These are phyloP conservation scores for Boletus barrowsii DNA, from an alignment of 768 basidiomycete genomes.

Conservation along the genomic window DNA sequence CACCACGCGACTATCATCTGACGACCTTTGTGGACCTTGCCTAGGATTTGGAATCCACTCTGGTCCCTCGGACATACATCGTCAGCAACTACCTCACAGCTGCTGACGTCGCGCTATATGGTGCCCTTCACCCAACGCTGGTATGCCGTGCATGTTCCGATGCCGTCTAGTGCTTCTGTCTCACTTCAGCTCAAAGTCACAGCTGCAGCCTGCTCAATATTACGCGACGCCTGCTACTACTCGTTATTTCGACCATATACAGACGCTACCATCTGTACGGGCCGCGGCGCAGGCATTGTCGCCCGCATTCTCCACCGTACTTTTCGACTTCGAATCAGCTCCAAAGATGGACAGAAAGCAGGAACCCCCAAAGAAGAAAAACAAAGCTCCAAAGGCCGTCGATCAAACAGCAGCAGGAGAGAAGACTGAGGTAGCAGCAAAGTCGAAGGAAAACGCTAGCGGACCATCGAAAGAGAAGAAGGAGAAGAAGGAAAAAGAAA, in stretches of 20 bases:
- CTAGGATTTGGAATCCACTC: conserved; percentile 68
- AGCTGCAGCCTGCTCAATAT: conserved; percentile 68
- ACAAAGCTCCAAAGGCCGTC: conserved; percentile 45
- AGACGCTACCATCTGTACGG: conserved; percentile 63
- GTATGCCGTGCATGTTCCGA: conserved; percentile 43
- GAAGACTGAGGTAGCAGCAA: conserved; percentile 30
- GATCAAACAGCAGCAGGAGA: conserved; percentile 24
- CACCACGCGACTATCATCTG: not conserved
- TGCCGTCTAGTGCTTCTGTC: not conserved
- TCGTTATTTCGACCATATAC: conserved; percentile 95
- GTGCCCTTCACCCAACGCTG: conserved; percentile 76
- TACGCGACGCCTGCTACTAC: conserved; percentile 78
- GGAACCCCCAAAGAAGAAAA: conserved; percentile 76
- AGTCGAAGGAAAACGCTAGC: conserved; percentile 39
- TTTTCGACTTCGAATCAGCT: conserved; percentile 72
- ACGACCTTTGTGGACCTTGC: conserved; percentile 2
- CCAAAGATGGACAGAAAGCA: conserved; percentile 72
- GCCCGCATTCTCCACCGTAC: conserved; percentile 53
- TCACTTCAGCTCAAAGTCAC: conserved; percentile 46
- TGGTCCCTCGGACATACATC: conserved; percentile 80
- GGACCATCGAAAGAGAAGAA: conserved; percentile 26
- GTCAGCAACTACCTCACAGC: conserved; percentile 82
- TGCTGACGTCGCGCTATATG: conserved; percentile 90
- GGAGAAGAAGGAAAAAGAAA: conserved; percentile 52
- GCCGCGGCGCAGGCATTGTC: conserved; percentile 50